Evolutionary conservation across 2,329 filamentous ascomycete genomes (phyloP).

Genomic region (Calonectria fujianensis): DNA sequence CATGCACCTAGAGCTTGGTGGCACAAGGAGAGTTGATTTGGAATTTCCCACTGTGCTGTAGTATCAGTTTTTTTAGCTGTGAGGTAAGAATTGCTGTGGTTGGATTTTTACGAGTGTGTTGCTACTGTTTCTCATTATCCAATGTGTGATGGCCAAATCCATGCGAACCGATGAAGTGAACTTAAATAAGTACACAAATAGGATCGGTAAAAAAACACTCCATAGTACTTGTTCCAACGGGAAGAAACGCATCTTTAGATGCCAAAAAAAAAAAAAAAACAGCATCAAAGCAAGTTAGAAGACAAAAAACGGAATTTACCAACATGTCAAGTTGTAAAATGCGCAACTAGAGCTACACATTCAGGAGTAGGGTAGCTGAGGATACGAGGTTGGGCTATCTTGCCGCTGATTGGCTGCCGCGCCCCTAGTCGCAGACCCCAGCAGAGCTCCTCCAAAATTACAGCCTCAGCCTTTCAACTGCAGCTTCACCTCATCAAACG

Average conservation of each 20-base stretch:
- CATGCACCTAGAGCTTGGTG: not conserved
- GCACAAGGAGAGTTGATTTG: not conserved
- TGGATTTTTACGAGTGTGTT: not conserved
- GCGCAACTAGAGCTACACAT: not conserved
- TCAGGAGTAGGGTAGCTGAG: conserved; percentile 9
- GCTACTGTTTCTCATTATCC: too few species aligned
- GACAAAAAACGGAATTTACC: not conserved
- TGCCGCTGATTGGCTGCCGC: conserved; percentile 47
- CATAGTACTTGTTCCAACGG: not conserved
- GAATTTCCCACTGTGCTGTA: not conserved
- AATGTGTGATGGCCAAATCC: not conserved
- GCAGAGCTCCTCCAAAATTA: conserved; percentile 49
- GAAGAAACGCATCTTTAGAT: not conserved
- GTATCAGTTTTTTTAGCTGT: not conserved
- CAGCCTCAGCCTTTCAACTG: conserved; percentile 53
- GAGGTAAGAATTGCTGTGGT: not conserved
- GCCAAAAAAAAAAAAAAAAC: too few species aligned
- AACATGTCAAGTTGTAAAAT: not conserved
- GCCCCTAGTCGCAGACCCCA: conserved; percentile 34
- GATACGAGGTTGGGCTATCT: not conserved
- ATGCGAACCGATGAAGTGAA: not conserved
- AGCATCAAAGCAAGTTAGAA: not conserved
- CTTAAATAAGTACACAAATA: not conserved
- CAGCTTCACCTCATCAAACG: conserved; percentile 41
- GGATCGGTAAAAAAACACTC: not conserved